Evolutionary conservation across 352 stramenopile genomes (phyloP), one percentile per base, ranked within the genome.

Genomic region (Globisporangium lucens): DNA sequence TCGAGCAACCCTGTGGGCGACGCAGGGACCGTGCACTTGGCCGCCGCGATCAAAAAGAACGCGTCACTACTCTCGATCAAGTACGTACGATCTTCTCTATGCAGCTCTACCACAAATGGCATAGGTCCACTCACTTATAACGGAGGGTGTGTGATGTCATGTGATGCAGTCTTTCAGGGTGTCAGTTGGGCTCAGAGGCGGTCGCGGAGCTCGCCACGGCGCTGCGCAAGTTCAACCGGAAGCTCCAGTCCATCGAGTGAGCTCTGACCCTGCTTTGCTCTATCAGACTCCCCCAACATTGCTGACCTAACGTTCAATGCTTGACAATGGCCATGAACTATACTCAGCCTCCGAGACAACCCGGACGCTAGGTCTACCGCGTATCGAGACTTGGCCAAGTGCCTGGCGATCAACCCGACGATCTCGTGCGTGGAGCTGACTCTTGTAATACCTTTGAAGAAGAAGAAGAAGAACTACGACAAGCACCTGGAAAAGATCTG

Each of bases 11-110:
- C 78, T 0, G 49, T 90, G 3, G 73, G 72, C 9, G 72, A 89
- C 59, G 80, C 80, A 49, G 84, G 79, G 3, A 68, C 59, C 51
- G 75, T 83, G 0, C 63, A 85, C 24, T 47, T 91, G 1, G 74
- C 81, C 0, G 55, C 68, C 10, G 81, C 71, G 7, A 57, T 90
- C 35, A 82, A 85, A 67, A 88, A 87, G 53, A 91, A 89, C 36
- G 59, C 78, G 1, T 69, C 73, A 7, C 67, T 93, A 2, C 30
- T 74, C 57, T 72, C 71, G 20, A 53, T 90, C 20, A 72, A 79
- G 85, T 93, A 62, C 35, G 74, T 71, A 33, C 3, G 30, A 33
- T 33, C 30, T 33, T 33, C 30, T 33, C 30, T 33, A 33, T 33
- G 30, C 30, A 33, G 30, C 27, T 41, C 35, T 41, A 2, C 1